Conservation (phyloP, 805 yeast species). For the Kluyveromyces starmeri region DNA sequence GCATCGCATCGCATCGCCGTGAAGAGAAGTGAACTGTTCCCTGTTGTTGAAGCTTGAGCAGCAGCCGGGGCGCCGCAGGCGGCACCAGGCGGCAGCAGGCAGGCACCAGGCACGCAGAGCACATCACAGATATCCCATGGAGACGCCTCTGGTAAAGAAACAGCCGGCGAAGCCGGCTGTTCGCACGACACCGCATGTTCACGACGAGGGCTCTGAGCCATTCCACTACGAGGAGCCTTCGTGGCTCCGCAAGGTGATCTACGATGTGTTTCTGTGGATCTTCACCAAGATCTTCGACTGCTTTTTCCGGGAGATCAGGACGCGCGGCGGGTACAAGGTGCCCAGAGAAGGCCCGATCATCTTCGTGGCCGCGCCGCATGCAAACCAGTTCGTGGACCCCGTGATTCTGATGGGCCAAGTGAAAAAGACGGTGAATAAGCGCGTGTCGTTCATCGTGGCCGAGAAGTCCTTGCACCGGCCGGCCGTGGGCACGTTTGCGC, state of each 20-base stretch:
- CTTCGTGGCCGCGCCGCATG: conserved; percentile 95
- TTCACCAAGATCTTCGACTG: conserved; percentile 44
- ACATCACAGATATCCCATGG: neutral
- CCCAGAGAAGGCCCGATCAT: conserved; percentile 75
- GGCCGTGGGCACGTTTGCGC: conserved; percentile 69
- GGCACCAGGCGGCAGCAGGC: too few species aligned
- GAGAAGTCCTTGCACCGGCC: conserved; percentile 58
- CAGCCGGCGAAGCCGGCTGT: neutral
- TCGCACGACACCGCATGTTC: conserved; percentile 1
- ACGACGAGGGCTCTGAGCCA: neutral
- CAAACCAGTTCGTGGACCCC: conserved; percentile 81
- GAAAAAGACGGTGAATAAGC: conserved; percentile 51
- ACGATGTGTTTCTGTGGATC: conserved; percentile 45
- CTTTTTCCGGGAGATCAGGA: conserved; percentile 82
- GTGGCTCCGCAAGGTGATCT: conserved; percentile 32
- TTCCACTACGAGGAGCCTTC: conserved; percentile 33
- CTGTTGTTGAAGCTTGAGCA: too few species aligned
- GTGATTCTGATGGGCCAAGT: conserved; percentile 79
- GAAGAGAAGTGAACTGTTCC: too few species aligned
- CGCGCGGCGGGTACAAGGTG: conserved; percentile 74
- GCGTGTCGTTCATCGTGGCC: conserved; percentile 79
- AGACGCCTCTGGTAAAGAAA: conserved; percentile 1
- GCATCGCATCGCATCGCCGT: too few species aligned
- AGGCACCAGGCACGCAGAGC: neutral
- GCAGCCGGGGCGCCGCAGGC: too few species aligned